phyloP scores from a whole-genome alignment of 768 basidiomycete species.

The Suillus hirtellus region DNA sequence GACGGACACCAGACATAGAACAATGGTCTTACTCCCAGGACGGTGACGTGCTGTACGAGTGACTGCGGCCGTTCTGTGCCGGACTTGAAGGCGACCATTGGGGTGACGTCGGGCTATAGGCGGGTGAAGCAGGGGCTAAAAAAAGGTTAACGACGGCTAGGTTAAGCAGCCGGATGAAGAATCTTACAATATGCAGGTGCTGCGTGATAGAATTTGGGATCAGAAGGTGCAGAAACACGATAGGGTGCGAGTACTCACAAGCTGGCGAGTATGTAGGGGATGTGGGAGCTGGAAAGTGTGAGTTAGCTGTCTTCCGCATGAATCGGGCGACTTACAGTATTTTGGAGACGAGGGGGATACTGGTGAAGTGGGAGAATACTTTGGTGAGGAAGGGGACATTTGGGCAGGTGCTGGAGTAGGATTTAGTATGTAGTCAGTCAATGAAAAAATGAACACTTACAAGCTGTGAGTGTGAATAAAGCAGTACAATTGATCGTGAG shows the following conservation, averaged over 20 bases:
- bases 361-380: conserved; percentile 93
- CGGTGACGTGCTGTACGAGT: conserved; percentile 50
- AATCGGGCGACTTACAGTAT: conserved; percentile 63
- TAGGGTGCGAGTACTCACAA: conserved; percentile 51
- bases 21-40: conserved; percentile 46
- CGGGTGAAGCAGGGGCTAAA: conserved; percentile 79
- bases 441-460: conserved; percentile 42
- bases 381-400: conserved; percentile 87
- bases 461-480: conserved; percentile 44
- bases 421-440: conserved; percentile 11
- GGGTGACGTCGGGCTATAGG: conserved; percentile 86
- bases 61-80: conserved; percentile 51
- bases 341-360: conserved; percentile 89
- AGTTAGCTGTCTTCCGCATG: conserved; percentile 12
- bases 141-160: conserved; percentile 2
- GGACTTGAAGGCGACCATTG: conserved; percentile 82
- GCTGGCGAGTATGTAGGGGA: conserved; percentile 88
- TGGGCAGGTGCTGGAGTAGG: conserved; percentile 63
- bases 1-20: conserved; percentile 9
- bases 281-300: conserved; percentile 61
- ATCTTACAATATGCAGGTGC: conserved; percentile 80
- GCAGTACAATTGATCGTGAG: conserved; percentile 26
- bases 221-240: conserved; percentile 11
- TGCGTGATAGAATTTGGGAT: conserved; percentile 26
- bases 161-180: conserved; percentile 20